phyloP scores from a whole-genome alignment of 129 eudicot species.

The Saussurea involucrata region DNA sequence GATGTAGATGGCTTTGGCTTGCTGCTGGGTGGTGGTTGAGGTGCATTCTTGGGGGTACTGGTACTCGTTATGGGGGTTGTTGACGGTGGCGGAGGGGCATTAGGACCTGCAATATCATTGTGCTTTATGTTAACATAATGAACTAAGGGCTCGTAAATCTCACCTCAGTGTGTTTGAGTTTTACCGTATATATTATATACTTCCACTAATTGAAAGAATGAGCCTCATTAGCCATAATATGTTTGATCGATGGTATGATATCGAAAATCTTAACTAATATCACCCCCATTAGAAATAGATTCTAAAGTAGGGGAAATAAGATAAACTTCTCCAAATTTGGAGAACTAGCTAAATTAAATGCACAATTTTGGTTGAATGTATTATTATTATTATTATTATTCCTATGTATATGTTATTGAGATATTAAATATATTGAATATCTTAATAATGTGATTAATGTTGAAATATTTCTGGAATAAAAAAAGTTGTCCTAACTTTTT shows the following conservation, averaged over 20 bases:
- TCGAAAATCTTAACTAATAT: background rate
- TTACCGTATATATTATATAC: too few relatives aligned
- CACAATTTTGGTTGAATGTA: too few relatives aligned
- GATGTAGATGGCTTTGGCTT: constrained; percentile 19
- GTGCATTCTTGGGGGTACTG: background rate
- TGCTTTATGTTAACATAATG: background rate
- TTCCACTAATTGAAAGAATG: background rate
- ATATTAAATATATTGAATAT: too few relatives aligned
- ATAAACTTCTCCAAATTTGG: background rate
- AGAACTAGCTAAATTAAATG: too few relatives aligned
- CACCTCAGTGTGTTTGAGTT: background rate
- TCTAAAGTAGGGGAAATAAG: background rate
- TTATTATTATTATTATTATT: too few relatives aligned
- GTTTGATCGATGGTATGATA: background rate
- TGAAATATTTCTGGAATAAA: too few relatives aligned
- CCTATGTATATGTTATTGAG: too few relatives aligned
- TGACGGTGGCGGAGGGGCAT: constrained; percentile 13
- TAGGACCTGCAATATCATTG: constrained; percentile 17
- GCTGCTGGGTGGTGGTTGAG: background rate
- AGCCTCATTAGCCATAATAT: background rate
- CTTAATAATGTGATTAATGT: too few relatives aligned
- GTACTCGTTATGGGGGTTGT: constrained; percentile 5
- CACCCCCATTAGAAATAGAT: background rate
- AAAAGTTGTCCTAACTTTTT: too few relatives aligned
- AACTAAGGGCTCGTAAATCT: background rate